Conservation (phyloP, 108 stramenopile species). For the Cyclotella choctawhatcheeana region DNA sequence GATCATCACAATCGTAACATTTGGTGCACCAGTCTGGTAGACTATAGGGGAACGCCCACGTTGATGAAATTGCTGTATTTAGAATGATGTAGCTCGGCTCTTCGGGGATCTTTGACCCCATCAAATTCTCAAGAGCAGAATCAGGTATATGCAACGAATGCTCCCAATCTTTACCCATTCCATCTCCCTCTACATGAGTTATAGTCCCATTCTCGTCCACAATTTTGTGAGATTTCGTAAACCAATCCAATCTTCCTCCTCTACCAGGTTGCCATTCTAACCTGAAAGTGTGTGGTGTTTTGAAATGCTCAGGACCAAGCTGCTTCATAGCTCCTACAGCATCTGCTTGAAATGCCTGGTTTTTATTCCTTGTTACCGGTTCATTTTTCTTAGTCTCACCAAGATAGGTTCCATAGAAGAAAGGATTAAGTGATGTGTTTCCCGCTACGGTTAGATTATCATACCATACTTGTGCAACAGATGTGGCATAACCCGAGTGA, state of each 20-base stretch:
- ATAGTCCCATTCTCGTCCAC: constrained; percentile 59
- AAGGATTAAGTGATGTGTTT: constrained; percentile 93
- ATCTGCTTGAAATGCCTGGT: constrained; percentile 94
- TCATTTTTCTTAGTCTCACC: constrained; percentile 84
- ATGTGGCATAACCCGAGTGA: constrained; percentile 61
- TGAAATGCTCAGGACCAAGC: constrained; percentile 82
- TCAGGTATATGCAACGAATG: constrained; percentile 77
- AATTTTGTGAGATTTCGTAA: constrained; percentile 71
- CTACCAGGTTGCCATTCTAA: constrained; percentile 94
- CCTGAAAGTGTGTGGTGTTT: constrained; percentile 86
- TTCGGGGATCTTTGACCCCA: constrained; percentile 91
- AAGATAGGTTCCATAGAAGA: constrained; percentile 94
- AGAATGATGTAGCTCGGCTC: constrained; percentile 94
- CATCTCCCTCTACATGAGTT: constrained; percentile 70
- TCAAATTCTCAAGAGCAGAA: constrained; percentile 59
- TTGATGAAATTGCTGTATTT: constrained; percentile 92
- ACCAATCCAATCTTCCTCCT: constrained; percentile 92
- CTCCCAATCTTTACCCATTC: constrained; percentile 81
- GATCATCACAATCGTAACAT: constrained; percentile 90
- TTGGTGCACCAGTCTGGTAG: constrained; percentile 84
- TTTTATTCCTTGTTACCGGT: constrained; percentile 78
- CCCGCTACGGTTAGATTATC: constrained; percentile 73
- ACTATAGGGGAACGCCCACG: constrained; percentile 95
- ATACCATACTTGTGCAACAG: constrained; percentile 85
- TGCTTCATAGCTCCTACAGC: constrained; percentile 92